Evolutionary conservation across 768 basidiomycete species (phyloP).

Genomic region (Mrakia blollopis): DNA sequence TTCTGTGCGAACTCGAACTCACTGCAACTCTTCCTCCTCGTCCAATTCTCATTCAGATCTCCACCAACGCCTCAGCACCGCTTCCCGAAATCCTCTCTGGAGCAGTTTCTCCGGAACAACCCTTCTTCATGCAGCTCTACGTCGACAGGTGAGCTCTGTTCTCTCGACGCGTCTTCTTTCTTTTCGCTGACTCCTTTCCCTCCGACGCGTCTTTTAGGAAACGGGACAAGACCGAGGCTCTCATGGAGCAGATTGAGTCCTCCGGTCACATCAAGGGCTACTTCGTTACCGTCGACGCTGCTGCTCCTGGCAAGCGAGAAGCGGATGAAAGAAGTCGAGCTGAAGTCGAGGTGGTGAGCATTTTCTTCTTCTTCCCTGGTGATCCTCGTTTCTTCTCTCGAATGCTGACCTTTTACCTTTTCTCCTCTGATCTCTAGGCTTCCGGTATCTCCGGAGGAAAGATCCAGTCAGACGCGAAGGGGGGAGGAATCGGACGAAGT

Average conservation of each 20-base stretch:
- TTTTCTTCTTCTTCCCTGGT: background rate
- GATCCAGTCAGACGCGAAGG: slow-evolving; percentile 42
- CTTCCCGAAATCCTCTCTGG: slow-evolving; percentile 41
- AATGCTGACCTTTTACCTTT: background rate
- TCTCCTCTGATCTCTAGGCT: slow-evolving; percentile 29
- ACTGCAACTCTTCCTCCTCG: background rate
- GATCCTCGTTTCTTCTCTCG: background rate
- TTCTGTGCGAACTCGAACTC: background rate
- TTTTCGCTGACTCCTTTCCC: background rate
- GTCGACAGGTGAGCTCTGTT: background rate
- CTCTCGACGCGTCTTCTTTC: background rate
- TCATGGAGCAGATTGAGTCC: slow-evolving; percentile 40
- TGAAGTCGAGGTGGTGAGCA: slow-evolving; percentile 42
- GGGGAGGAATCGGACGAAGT: slow-evolving; percentile 44
- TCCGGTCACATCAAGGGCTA: slow-evolving; percentile 41
- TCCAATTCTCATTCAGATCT: slow-evolving; percentile 37
- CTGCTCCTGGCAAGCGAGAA: slow-evolving; percentile 44
- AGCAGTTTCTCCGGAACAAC: slow-evolving; percentile 34
- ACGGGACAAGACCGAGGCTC: slow-evolving; percentile 40
- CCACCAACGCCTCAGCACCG: slow-evolving; percentile 45
- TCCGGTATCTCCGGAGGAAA: slow-evolving; percentile 44
- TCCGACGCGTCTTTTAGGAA: slow-evolving; percentile 2
- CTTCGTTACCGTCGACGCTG: slow-evolving; percentile 45
- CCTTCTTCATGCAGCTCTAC: slow-evolving; percentile 45
- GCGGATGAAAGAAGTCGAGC: slow-evolving; percentile 43